These are phyloP conservation scores for Boletus huronensis DNA, from an alignment of 768 basidiomycete genomes.

Conservation along the genomic window DNA sequence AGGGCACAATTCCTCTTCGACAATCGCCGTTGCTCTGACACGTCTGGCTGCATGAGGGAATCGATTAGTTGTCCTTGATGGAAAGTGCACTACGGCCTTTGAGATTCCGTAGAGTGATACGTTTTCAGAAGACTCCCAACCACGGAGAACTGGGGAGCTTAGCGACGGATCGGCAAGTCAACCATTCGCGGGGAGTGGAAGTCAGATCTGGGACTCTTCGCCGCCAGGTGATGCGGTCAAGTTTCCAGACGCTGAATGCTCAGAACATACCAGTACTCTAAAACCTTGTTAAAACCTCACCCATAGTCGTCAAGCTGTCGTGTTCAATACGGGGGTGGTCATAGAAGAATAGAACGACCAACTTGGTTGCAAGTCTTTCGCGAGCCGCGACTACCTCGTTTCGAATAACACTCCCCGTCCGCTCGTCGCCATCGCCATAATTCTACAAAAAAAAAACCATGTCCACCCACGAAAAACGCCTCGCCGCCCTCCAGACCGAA, in stretches of 20 bases:
- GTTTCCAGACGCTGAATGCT: not conserved
- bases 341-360: too few relatives aligned
- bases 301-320: too few relatives aligned
- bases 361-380: too few relatives aligned
- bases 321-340: too few relatives aligned
- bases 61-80: not conserved
- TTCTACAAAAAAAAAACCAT: not conserved
- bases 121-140: not conserved
- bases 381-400: too few relatives aligned
- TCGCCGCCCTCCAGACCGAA: slow-evolving; percentile 68
- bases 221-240: too few relatives aligned
- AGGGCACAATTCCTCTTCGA: too few relatives aligned
- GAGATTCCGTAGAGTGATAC: not conserved
- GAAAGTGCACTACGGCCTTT: not conserved
- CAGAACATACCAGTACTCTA: too few relatives aligned
- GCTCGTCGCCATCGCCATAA: too few relatives aligned
- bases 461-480: slow-evolving; percentile 64
- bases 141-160: not conserved
- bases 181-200: not conserved
- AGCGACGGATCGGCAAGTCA: not conserved
- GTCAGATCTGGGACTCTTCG: not conserved
- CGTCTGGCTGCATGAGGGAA: not conserved
- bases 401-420: too few relatives aligned
- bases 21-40: not conserved
- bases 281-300: too few relatives aligned